Base-by-base conservation (phyloP, 768 basidiomycete genomes). In the Rhodocollybia butyracea region DNA sequence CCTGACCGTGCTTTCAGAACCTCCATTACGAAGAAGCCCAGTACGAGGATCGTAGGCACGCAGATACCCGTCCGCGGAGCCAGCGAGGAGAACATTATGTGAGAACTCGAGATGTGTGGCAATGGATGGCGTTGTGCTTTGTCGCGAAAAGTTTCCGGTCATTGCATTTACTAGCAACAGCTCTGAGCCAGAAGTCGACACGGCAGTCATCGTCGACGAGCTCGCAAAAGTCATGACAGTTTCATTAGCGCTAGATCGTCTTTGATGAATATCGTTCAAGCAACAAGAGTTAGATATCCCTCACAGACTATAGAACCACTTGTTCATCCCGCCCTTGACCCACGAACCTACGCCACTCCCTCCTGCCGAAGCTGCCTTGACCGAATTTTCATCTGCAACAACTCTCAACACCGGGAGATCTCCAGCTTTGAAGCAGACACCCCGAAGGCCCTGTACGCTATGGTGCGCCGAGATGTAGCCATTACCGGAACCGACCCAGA, bases 271-370 rank as follows among this genome's bases (percentile, higher is more conserved):
- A 31, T 6, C 12, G 19, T 31, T 39, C 8, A 40, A 13, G 42
- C 7, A 45, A 41, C 43, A 57, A 31, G 56, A 57, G 43, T 19
- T 4, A 4, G 19, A 26, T 19, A 46, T 45, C 15, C 17, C 13
- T 19, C 39, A 29, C 38, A 36, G 31, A 58, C 57, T 39, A 45
- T 54, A 82, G 63, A 76, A 88, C 90, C 90, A 94, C 68, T 85
- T 90, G 70, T 91, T 93, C 68, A 84, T 76, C 26, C 91, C 91
- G 42, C 91, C 91, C 69, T 92, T 93, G 12, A 81, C 71, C 91
- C 91, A 93, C 32, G 85, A 81, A 32, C 91, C 91, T 30, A 93
- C 55, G 13, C 89, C 88, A 40, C 81, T 73, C 34, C 51, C 51
- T 34, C 53, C 43, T 45, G 27, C 79, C n/a, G 79, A 74, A 36